phyloP scores from a whole-genome alignment of 768 basidiomycete genomes.

The Mrakia blollopis region DNA sequence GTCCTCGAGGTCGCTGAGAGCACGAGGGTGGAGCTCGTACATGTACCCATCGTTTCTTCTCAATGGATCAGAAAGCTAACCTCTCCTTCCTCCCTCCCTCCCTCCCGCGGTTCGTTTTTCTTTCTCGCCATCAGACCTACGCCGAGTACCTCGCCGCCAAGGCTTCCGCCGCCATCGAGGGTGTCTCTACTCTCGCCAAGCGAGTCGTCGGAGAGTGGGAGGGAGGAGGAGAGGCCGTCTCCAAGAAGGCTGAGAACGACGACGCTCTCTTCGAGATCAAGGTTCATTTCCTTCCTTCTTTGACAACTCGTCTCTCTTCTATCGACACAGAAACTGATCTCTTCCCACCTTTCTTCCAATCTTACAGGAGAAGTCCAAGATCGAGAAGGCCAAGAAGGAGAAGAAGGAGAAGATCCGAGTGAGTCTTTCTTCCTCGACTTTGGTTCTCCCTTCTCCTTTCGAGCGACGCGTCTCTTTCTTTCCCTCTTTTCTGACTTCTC shows the following conservation, averaged over 20 bases:
- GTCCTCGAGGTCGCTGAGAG: too few relatives aligned
- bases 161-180: constrained; percentile 33
- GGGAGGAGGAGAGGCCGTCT: constrained; percentile 33
- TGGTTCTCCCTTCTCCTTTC: too few relatives aligned
- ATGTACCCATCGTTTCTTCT: too few relatives aligned
- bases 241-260: constrained; percentile 29
- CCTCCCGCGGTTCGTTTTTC: too few relatives aligned
- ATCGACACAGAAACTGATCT: background rate
- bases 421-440: background rate
- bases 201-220: constrained; percentile 33
- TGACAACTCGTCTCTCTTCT: too few relatives aligned
- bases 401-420: constrained; percentile 32
- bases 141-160: constrained; percentile 32
- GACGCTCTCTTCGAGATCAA: constrained; percentile 33
- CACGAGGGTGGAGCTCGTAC: too few relatives aligned
- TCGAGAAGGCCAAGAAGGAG: constrained; percentile 27
- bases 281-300: background rate
- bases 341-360: background rate
- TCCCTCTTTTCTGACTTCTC: background rate
- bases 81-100: background rate
- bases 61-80: background rate
- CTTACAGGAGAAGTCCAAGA: constrained; percentile 21
- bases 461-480: background rate
- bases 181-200: constrained; percentile 30
- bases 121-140: constrained; percentile 27